These are phyloP conservation scores for Bombardia bombarda DNA, from an alignment of 495 filamentous ascomycete genomes.

Conservation along the genomic window DNA sequence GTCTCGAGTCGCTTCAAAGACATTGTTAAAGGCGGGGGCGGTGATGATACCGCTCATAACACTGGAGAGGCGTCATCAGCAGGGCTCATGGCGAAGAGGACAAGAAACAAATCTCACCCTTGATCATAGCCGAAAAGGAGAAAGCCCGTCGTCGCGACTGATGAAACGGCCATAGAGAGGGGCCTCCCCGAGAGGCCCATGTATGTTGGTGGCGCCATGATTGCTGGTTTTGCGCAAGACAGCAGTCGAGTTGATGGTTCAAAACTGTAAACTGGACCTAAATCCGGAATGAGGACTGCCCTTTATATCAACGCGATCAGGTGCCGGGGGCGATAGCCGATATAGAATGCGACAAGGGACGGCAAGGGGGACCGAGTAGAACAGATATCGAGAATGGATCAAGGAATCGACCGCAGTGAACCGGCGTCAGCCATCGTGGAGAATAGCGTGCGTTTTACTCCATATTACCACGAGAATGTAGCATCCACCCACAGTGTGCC, in stretches of 20 bases:
- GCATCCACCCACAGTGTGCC: too few relatives aligned
- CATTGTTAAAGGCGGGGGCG: slow-evolving; percentile 58
- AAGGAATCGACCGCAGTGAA: too few relatives aligned
- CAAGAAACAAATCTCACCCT: slow-evolving; percentile 24
- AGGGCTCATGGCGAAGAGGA: background rate
- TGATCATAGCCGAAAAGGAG: slow-evolving; percentile 68
- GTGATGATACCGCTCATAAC: slow-evolving; percentile 79
- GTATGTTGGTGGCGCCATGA: slow-evolving; percentile 39
- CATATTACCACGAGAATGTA: too few relatives aligned
- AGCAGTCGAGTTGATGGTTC: background rate
- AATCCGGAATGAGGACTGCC: background rate
- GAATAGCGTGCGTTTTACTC: too few relatives aligned
- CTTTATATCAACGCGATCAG: background rate
- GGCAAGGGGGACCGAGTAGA: too few relatives aligned
- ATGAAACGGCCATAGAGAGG: slow-evolving; percentile 56
- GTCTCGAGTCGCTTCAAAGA: slow-evolving; percentile 58
- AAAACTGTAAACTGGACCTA: background rate
- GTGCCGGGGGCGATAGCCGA: too few relatives aligned
- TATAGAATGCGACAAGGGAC: too few relatives aligned
- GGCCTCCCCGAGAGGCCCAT: slow-evolving; percentile 57
- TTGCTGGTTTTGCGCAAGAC: background rate
- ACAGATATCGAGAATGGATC: too few relatives aligned
- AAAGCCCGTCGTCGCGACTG: slow-evolving; percentile 66
- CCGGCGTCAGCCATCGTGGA: background rate
- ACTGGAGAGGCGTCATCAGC: slow-evolving; percentile 2